Base-by-base conservation (phyloP, 768 basidiomycete species). In the Podaxis pistillaris region DNA sequence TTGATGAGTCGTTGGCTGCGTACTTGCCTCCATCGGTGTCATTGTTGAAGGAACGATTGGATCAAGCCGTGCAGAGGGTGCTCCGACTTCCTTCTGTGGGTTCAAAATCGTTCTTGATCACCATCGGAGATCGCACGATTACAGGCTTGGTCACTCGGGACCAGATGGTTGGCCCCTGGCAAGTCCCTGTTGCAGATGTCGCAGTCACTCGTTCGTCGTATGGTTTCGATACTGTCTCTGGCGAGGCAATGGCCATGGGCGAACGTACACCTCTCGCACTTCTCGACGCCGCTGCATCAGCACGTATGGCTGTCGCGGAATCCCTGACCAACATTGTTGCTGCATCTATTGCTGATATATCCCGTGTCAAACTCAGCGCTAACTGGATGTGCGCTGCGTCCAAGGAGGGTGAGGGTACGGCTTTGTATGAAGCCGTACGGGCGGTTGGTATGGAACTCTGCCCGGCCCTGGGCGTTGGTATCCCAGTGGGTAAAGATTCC, bases 331-430 rank as follows among this genome's bases (percentile, higher is more conserved):
- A 98, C 75, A 81, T 98, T 63, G 86, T 85, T 0, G 95, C 97
- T 4, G 87, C 96, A 1, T 82, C 84, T 53, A 77, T 96, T 44
- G 83, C 84, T 2, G 82, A 84, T 26, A 78, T 98, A 37, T 80
- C 82, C 2, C 79, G 82, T 61, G 86, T 97, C 69, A 99, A 99
- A 76, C 82, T 99, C n/a, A 96, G 94, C 66, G 96, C 96, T 51
- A 99, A 99, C 74, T 99, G 97, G 97, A 99, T 99, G 97, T 94
- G 92, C 63, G 95, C 96, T 2, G 93, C 96, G 4, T 88, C 87
- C 8, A 91, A 91, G 71, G 80, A 86, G 68, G 90, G 96, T 50
- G 96, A 98, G 71, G 96, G 96, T 11, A 87, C 88, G 0, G 88
- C 83, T 11, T 80, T 99, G 60, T 98, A 96, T 74, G 92, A 90